These are phyloP conservation scores for Manihot esculenta DNA, from an alignment of 441 rosid genomes.

Conservation along the genomic window DNA sequence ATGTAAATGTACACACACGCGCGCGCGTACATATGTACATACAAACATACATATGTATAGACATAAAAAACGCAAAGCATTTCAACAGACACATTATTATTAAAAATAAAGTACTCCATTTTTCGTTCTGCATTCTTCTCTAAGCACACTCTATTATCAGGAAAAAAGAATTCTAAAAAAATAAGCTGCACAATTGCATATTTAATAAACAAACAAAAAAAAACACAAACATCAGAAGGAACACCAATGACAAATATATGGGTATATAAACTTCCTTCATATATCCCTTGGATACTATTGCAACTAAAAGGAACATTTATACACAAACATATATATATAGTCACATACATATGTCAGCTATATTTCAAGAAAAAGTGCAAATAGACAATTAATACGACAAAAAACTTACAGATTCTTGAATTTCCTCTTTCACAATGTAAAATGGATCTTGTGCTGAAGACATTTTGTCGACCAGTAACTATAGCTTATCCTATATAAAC, in stretches of 20 bases:
- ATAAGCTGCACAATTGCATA: background rate
- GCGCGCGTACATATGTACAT: no score
- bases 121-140: no score
- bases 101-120: background rate
- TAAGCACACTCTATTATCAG: no score
- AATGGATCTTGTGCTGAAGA: constrained; percentile 97
- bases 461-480: constrained; percentile 40
- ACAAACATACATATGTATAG: background rate
- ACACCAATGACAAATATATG: background rate
- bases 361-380: background rate
- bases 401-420: constrained; percentile 83
- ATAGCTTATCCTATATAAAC: background rate
- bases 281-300: background rate
- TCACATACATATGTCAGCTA: background rate
- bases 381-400: background rate
- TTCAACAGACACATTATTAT: background rate
- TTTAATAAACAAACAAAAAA: background rate
- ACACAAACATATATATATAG: background rate
- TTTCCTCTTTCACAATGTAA: constrained; percentile 94
- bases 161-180: background rate
- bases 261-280: background rate
- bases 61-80: background rate
- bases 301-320: background rate
- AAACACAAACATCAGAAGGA: background rate
- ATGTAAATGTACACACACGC: no score